phyloP scores from a whole-genome alignment of 164 flowering plant genomes.

The Cinnamomum micranthum region DNA sequence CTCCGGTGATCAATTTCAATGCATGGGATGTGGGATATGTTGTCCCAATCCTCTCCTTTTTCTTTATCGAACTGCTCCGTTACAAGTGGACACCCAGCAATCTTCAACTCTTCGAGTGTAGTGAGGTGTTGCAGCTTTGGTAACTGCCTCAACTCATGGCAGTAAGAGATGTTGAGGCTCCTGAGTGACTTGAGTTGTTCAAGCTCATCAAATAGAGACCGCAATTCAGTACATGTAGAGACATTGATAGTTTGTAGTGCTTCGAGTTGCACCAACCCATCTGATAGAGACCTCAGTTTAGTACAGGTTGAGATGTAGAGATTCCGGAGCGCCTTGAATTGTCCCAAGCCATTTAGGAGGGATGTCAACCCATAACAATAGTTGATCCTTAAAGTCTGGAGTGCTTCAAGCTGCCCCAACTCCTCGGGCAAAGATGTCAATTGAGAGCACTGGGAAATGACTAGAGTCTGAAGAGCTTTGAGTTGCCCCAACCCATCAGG shows the following conservation, averaged over 20 bases:
- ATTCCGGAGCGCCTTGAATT: too few relatives aligned
- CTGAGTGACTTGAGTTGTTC: background rate
- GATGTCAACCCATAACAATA: background rate
- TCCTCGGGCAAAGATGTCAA: background rate
- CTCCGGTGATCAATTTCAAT: too few relatives aligned
- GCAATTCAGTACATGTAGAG: background rate
- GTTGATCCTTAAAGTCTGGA: background rate
- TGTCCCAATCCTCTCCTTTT: too few relatives aligned
- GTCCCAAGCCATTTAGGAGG: background rate
- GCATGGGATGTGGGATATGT: too few relatives aligned
- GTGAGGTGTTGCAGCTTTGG: background rate
- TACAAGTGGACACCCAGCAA: background rate
- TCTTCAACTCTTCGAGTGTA: background rate
- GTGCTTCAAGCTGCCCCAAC: background rate
- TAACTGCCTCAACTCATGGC: background rate
- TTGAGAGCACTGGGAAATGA: background rate
- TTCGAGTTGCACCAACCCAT: background rate
- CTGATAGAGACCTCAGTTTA: too few relatives aligned
- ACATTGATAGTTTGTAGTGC: background rate
- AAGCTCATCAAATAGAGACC: too few relatives aligned
- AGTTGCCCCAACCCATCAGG: background rate
- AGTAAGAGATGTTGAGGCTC: background rate
- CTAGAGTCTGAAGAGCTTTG: background rate
- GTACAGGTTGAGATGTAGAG: too few relatives aligned
- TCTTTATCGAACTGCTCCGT: too few relatives aligned